Percentiles rank a stretch among this genome's conserved stretches.
These are phyloP conservation scores for Xylaria castorea DNA, from an alignment of 495 filamentous ascomycete genomes.

Conservation along the genomic window DNA sequence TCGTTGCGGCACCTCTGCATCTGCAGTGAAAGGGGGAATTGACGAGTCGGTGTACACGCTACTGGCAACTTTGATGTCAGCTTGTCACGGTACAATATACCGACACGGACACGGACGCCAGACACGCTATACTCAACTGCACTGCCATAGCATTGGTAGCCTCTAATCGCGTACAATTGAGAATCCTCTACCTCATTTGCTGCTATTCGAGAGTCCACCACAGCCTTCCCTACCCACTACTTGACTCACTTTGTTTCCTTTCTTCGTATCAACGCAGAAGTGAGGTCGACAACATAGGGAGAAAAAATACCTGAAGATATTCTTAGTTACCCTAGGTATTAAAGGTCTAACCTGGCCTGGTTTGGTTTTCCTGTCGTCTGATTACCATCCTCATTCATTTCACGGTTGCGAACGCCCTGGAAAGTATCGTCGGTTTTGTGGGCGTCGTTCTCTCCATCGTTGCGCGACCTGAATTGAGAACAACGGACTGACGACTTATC, in stretches of 20 bases:
- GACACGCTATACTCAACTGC: conserved; percentile 4
- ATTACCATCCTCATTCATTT: neutral
- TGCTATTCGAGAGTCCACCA: conserved; percentile 8
- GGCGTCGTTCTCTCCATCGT: neutral
- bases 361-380: neutral
- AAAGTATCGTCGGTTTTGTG: neutral
- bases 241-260: neutral
- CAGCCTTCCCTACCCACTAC: conserved; percentile 18
- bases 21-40: conserved; percentile 20
- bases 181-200: conserved; percentile 16
- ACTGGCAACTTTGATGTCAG: neutral
- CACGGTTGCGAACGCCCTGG: neutral
- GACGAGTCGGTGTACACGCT: conserved; percentile 28
- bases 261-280: neutral
- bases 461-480: conserved; percentile 9
- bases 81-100: conserved; percentile 11
- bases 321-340: conserved; percentile 9
- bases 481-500: neutral
- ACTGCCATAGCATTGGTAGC: conserved; percentile 16
- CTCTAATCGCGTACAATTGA: conserved; percentile 7
- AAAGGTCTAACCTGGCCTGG: neutral
- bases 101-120: neutral
- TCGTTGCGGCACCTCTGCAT: conserved; percentile 22
- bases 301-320: neutral
- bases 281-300: neutral